Evolutionary conservation across 2,329 filamentous ascomycete genomes (phyloP).

Genomic region (Ophiocordyceps camponoti-saundersi): DNA sequence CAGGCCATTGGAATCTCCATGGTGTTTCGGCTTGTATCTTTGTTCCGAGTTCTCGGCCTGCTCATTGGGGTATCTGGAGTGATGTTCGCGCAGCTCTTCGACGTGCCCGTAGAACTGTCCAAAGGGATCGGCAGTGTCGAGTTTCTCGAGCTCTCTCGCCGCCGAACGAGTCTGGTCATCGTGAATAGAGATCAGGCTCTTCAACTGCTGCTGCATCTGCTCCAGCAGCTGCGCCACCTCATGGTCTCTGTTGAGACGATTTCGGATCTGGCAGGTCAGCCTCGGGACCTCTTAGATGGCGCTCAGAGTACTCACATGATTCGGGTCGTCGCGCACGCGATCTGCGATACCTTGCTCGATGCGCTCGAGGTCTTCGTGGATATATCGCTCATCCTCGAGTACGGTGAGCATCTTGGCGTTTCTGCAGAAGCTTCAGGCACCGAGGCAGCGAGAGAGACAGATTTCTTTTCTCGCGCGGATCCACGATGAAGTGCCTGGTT

Average conservation of each 20-base stretch:
- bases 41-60: conserved; percentile 89
- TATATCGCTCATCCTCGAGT: conserved; percentile 80
- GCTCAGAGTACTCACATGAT: conserved; percentile 45
- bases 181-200: conserved; percentile 68
- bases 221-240: conserved; percentile 75
- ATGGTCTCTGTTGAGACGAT: conserved; percentile 79
- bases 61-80: conserved; percentile 83
- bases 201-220: conserved; percentile 75
- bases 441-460: too few relatives aligned
- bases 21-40: conserved; percentile 60
- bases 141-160: conserved; percentile 64
- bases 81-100: conserved; percentile 67
- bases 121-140: conserved; percentile 73
- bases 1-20: conserved; percentile 45
- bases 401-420: conserved; percentile 44
- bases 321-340: conserved; percentile 74
- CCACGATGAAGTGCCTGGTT: too few relatives aligned
- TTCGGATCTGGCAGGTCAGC: conserved; percentile 43
- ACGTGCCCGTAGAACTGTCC: conserved; percentile 84
- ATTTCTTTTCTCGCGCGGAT: too few relatives aligned
- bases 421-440: neutral
- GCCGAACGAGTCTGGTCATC: conserved; percentile 57
- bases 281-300: neutral
- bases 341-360: conserved; percentile 89
- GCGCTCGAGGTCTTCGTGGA: conserved; percentile 93